Conservation (phyloP, 2,329 filamentous ascomycete genomes). For the Aspergillus sclerotialis region DNA sequence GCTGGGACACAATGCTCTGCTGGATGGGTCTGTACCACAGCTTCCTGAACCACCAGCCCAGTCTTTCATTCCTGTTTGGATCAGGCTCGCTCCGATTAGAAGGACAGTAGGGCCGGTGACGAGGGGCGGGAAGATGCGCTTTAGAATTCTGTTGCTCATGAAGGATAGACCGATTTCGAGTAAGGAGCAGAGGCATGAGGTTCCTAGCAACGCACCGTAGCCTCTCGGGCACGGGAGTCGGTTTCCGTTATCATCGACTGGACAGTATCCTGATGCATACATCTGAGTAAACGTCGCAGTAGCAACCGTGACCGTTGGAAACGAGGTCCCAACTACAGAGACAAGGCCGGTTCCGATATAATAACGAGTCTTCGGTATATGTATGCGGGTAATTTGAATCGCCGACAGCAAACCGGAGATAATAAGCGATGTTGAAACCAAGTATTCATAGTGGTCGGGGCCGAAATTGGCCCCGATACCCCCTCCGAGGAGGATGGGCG, state of each 20-base stretch:
- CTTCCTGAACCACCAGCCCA: constrained; percentile 61
- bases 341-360: constrained; percentile 60
- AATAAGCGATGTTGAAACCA: constrained; percentile 63
- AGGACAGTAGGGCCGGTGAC: constrained; percentile 63
- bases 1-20: constrained; percentile 51
- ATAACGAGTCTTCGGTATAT: constrained; percentile 57
- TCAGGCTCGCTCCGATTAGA: constrained; percentile 59
- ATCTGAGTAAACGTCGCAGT: constrained; percentile 56
- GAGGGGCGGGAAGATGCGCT: constrained; percentile 60
- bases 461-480: constrained; percentile 52
- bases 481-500: constrained; percentile 57
- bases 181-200: constrained; percentile 39
- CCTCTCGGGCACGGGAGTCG: constrained; percentile 57
- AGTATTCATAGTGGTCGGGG: constrained; percentile 51
- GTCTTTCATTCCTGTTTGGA: constrained; percentile 56
- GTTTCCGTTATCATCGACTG: constrained; percentile 48
- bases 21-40: constrained; percentile 36
- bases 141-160: constrained; percentile 52
- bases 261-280: constrained; percentile 60
- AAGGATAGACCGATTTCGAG: constrained; percentile 61
- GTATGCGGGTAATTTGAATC: constrained; percentile 61
- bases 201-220: constrained; percentile 60
- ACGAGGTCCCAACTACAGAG: constrained; percentile 62
- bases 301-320: constrained; percentile 60
- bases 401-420: constrained; percentile 59